These are phyloP conservation scores for Zalaria sp. DNA, from an alignment of 2,329 filamentous ascomycete species.

Conservation along the genomic window DNA sequence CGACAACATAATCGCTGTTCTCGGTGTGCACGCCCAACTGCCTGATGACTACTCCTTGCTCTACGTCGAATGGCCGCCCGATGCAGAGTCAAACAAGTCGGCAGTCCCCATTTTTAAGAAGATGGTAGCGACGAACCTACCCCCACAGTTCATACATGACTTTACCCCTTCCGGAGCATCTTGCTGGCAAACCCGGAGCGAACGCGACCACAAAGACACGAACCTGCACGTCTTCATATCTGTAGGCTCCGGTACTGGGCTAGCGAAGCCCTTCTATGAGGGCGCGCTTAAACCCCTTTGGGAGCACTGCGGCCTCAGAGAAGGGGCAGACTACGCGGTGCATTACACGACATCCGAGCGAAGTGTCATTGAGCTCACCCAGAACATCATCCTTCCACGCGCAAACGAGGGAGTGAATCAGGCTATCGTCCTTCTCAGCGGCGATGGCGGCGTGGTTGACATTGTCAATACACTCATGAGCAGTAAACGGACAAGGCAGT, in stretches of 20 bases:
- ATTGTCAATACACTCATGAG: constrained; percentile 53
- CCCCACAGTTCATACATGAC: constrained; percentile 10
- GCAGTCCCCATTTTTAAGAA: neutral
- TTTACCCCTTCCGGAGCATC: constrained; percentile 9
- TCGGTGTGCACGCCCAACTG: constrained; percentile 5
- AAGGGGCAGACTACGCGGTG: constrained; percentile 31
- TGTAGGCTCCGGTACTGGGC: constrained; percentile 27
- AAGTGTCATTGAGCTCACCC: constrained; percentile 52
- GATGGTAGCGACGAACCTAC: constrained; percentile 9
- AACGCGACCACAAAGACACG: constrained; percentile 1
- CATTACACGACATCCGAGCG: constrained; percentile 49
- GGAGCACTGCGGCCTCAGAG: constrained; percentile 22
- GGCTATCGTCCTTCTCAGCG: constrained; percentile 65
- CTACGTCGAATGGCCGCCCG: constrained; percentile 11
- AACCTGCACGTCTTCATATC: constrained; percentile 30
- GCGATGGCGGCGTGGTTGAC: constrained; percentile 78
- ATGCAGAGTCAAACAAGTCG: constrained; percentile 7
- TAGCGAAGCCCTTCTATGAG: constrained; percentile 25
- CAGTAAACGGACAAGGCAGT: constrained; percentile 11
- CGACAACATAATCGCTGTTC: constrained; percentile 12
- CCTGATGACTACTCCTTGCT: constrained; percentile 10
- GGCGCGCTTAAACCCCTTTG: constrained; percentile 26
- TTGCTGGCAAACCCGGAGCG: constrained; percentile 9
- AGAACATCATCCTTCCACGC: constrained; percentile 29
- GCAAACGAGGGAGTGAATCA: constrained; percentile 36